Percentiles rank a stretch among this genome's conserved stretches.
Evolutionary conservation across 2,329 filamentous ascomycete species (phyloP).

Genomic region (Colletotrichum musicola): DNA sequence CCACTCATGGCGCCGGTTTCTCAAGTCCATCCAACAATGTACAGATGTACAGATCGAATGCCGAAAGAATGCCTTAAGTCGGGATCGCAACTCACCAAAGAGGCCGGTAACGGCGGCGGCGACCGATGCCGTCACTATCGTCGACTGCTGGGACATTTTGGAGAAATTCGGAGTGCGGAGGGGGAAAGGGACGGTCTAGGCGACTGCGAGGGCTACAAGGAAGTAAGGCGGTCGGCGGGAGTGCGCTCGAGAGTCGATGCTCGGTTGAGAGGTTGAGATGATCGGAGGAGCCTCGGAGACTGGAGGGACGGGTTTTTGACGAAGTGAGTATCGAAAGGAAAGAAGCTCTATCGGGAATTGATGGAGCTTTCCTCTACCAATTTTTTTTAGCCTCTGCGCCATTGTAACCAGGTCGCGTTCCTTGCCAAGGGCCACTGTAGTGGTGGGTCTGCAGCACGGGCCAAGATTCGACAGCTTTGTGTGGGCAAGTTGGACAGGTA

Average conservation of each 20-base stretch:
- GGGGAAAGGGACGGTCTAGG: neutral
- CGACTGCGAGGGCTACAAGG: neutral
- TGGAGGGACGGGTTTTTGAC: conserved; percentile 21
- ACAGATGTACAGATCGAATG: too few relatives aligned
- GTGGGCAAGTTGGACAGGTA: neutral
- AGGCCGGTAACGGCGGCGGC: conserved; percentile 71
- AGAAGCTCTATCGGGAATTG: conserved; percentile 39
- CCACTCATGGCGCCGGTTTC: too few relatives aligned
- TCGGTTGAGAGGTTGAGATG: conserved; percentile 20
- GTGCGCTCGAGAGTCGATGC: conserved; percentile 8
- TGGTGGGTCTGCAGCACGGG: conserved; percentile 33
- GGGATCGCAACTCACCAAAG: conserved; percentile 61
- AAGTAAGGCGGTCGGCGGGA: neutral
- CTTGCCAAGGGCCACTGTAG: conserved; percentile 25
- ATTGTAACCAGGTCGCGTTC: conserved; percentile 36
- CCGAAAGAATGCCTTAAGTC: too few relatives aligned
- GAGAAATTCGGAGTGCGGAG: conserved; percentile 23
- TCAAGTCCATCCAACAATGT: too few relatives aligned
- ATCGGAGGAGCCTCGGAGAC: conserved; percentile 13
- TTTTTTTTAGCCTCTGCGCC: conserved; percentile 40
- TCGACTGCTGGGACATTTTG: conserved; percentile 57
- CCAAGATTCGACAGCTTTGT: conserved; percentile 30
- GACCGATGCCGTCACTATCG: conserved; percentile 71
- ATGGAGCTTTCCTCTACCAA: conserved; percentile 40
- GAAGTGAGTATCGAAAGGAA: conserved; percentile 29